These are phyloP conservation scores for Lactarius sanguifluus DNA, from an alignment of 768 basidiomycete genomes.

Conservation along the genomic window DNA sequence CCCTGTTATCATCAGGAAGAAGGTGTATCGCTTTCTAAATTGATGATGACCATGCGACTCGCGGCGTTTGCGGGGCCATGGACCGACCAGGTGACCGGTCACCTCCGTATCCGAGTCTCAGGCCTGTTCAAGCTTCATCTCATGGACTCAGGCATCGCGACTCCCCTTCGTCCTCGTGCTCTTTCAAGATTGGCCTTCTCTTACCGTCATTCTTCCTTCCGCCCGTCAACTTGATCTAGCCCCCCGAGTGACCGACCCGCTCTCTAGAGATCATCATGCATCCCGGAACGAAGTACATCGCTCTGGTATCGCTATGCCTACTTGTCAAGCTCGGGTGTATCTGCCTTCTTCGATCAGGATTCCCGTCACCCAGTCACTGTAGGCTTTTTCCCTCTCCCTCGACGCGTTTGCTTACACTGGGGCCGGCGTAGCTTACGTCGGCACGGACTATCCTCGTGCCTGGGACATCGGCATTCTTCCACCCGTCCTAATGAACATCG, in stretches of 20 bases:
- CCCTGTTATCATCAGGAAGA: neutral
- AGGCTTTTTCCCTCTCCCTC: neutral
- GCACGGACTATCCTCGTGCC: too few species aligned
- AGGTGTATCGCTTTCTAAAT: neutral
- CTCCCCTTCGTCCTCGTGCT: neutral
- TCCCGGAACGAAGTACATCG: neutral
- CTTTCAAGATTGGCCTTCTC: neutral
- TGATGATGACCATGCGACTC: neutral
- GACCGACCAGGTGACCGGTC: neutral
- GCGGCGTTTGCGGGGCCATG: neutral
- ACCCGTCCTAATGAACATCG: constrained; percentile 12
- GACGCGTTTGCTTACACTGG: neutral
- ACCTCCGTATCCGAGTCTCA: neutral
- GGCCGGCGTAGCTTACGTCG: too few species aligned
- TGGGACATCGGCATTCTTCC: neutral
- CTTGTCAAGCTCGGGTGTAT: constrained; percentile 15
- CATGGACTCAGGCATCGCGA: neutral
- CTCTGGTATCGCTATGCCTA: constrained; percentile 8
- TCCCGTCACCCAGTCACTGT: neutral
- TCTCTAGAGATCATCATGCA: neutral
- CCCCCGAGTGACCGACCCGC: neutral
- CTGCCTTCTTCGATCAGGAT: neutral
- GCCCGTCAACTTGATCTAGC: neutral
- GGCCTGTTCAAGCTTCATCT: neutral
- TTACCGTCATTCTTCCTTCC: neutral